Evolutionary conservation across 75 land plant species (phyloP).

Genomic region (Adiantum capillusveneris): DNA sequence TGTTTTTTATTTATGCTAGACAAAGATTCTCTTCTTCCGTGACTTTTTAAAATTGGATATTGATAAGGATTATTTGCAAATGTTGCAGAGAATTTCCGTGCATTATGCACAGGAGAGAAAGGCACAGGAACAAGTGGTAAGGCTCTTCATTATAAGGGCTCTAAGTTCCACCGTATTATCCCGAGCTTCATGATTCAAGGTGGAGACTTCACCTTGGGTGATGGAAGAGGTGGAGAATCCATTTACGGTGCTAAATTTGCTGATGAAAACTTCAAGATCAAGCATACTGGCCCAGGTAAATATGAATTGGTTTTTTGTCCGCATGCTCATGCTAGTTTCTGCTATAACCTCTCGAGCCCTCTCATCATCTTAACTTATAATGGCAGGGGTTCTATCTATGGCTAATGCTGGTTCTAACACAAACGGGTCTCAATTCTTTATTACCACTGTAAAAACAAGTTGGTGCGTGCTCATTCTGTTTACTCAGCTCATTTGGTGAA

Average conservation of each 20-base stretch:
- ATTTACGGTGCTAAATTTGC: conserved; percentile 88
- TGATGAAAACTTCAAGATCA: conserved; percentile 88
- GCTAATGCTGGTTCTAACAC: conserved; percentile 91
- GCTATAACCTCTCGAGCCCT: background rate
- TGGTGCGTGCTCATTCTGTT: conserved; percentile 53
- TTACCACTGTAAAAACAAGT: conserved; percentile 84
- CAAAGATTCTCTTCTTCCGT: no score
- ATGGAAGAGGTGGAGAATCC: conserved; percentile 94
- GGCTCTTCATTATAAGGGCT: conserved; percentile 86
- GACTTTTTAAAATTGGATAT: no score
- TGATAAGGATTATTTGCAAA: background rate
- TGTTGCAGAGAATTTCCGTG: conserved; percentile 74
- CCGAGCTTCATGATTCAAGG: conserved; percentile 98
- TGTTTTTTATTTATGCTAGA: conserved; percentile 1
- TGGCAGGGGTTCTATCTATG: conserved; percentile 74
- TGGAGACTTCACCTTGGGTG: conserved; percentile 85
- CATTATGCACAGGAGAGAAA: conserved; percentile 91
- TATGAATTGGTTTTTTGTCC: no score
- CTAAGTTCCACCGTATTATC: conserved; percentile 81
- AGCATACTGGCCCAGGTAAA: conserved; percentile 92
- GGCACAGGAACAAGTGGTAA: conserved; percentile 77
- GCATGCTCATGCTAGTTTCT: no score
- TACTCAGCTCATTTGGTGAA: background rate
- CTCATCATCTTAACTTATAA: no score
- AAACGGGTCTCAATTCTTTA: conserved; percentile 94